Evolutionary conservation across 2,329 filamentous ascomycete genomes (phyloP), one percentile per base, ranked within the genome.

Genomic region (Calonectria naviculata): DNA sequence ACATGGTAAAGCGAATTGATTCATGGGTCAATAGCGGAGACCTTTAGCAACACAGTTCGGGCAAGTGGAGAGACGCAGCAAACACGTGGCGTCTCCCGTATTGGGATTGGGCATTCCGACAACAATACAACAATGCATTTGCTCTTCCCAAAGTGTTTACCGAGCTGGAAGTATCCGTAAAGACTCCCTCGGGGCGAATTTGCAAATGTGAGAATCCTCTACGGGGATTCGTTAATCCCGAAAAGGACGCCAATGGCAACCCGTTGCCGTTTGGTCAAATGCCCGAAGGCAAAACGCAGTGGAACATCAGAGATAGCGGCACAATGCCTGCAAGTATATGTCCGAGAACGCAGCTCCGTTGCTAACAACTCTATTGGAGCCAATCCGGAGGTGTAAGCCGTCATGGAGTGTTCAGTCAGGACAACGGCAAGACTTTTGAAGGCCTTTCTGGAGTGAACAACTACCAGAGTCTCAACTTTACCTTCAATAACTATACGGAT

Each of bases 81-180:
- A 71, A 78, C 60, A 63, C 66, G 24, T 81, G 82, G 72, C 75
- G 81, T 1, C 70, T 81, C 7, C 81, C 81, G 0, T 83, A 81
- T 67, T 83, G 80, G 72, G 83, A 84, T 72, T 83, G 81, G 81
- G 82, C 75, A 2, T 74, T 70, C 12, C 76, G 69, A 31, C 73
- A 74, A 26, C 28, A 10, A 4, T 74, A 73, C 38, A 71, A 38
- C 12, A 21, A 69, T 1, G 34, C 66, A 17, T 64, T 24, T 62
- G 41, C 61, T 15, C 58, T 67, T 1, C 72, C 73, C 0, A 3
- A n/a, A 12, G 9, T 42, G 13, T 42, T 42, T 3, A 42, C 34
- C 15, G 7, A 17, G 3, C 49, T 62, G 8, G 29, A 19, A 1
- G 24, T 26, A 8, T 9, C 4, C 1, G 15, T 42, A 21, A n/a